Evolutionary conservation across 148 eudicot genomes (phyloP).

Genomic region (Beta vulgaris): DNA sequence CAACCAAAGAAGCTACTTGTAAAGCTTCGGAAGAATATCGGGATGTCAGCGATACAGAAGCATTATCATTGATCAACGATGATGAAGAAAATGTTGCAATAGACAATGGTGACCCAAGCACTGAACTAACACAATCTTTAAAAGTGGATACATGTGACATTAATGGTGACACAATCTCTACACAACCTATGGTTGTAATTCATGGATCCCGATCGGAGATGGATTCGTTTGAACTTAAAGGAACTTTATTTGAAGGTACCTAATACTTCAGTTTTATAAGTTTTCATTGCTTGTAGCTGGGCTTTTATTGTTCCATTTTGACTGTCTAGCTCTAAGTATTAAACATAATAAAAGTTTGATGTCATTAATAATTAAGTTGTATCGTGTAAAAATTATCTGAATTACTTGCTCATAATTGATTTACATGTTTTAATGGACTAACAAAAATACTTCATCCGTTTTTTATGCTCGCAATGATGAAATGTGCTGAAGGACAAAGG

Average conservation of each 20-base stretch:
- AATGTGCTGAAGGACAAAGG: too few relatives aligned
- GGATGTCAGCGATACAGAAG: not conserved
- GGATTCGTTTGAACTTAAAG: not conserved
- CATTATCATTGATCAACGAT: not conserved
- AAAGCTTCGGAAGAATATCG: not conserved
- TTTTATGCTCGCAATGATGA: too few relatives aligned
- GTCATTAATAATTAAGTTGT: too few relatives aligned
- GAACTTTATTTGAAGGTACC: conserved; percentile 28
- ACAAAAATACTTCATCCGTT: too few relatives aligned
- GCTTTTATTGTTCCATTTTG: too few relatives aligned
- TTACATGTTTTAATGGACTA: too few relatives aligned
- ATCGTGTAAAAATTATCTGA: too few relatives aligned
- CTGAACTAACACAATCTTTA: too few relatives aligned
- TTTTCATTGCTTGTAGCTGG: not conserved
- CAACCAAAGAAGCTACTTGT: not conserved
- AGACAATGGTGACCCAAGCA: not conserved
- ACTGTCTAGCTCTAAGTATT: too few relatives aligned
- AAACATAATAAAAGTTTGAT: too few relatives aligned
- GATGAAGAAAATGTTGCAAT: not conserved
- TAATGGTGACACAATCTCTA: not conserved
- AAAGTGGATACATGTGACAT: not conserved
- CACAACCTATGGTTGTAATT: not conserved
- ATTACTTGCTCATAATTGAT: too few relatives aligned
- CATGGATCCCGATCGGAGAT: not conserved
- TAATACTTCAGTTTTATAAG: not conserved